Evolutionary conservation across 2,329 filamentous ascomycete genomes (phyloP), one percentile per base, ranked within the genome.

Genomic region (Aspergillus sp.): DNA sequence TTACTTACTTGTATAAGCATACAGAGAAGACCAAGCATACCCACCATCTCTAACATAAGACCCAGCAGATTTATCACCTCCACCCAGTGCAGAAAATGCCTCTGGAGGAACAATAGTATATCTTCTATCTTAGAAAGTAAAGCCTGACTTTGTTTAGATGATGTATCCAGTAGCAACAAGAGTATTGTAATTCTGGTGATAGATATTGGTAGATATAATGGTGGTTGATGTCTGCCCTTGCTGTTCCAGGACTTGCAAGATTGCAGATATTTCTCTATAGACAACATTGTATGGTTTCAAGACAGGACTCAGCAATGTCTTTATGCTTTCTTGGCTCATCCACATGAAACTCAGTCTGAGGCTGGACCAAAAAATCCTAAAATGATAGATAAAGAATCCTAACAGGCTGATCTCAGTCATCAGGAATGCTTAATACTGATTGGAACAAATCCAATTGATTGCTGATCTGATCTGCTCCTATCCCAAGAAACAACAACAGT

Each of bases 311-410:
- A 5, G 56, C 58, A 30, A 70, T 51, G 27, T 48, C 50, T 29
- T 54, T 8, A 44, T 71, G 60, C 42, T 54, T 56, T 7, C 47
- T 38, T 47, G 53, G 59, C 51, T 66, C 57, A 42, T 70, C 49
- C 46, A 65, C 54, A 55, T 57, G 56, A 52, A 66, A 60, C 29
- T 42, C 43, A 49, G 52, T 60, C 26, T 52, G 29, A 4, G 36
- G 10, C 41, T 57, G 47, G 12, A 64, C 47, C 10, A 65, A 57
- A 44, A 60, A 65, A 48, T 66, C 59, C 41, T 59, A 57, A 42
- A 67, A 66, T 43, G 61, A 66, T 44, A 57, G 48, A 49, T 63
- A 58, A 9, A 61, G 47, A 4, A 62, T 32, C 27, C 51, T 33
- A 8, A 59, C 41, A 8, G 56, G 53, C 9, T 7, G 8, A 29